These are phyloP conservation scores for Aegilops umbellulata DNA, from an alignment of 176 grass and related monocot species.

Conservation along the genomic window DNA sequence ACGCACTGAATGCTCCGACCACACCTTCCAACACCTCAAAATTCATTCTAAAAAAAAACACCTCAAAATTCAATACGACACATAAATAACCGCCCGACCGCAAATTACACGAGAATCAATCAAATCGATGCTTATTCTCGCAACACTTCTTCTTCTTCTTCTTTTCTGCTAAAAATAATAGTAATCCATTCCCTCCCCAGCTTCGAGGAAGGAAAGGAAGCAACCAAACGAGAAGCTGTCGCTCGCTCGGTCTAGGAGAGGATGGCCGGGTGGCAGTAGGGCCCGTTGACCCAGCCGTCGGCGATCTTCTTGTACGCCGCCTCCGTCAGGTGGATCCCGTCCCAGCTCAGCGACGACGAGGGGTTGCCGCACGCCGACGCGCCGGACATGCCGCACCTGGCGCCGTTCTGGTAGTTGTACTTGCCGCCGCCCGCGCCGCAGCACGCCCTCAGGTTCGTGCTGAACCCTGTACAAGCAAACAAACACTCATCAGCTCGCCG, in stretches of 20 bases:
- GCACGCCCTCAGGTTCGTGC: conserved; percentile 58
- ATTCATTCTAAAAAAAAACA: too few relatives aligned
- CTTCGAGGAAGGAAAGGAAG: not conserved
- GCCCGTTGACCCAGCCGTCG: conserved; percentile 72
- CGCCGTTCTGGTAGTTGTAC: conserved; percentile 78
- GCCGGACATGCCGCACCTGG: conserved; percentile 59
- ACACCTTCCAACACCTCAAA: not conserved
- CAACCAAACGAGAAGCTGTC: not conserved
- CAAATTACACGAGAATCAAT: not conserved
- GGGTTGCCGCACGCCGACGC: conserved; percentile 54
- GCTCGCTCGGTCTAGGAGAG: not conserved
- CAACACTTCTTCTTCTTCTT: not conserved
- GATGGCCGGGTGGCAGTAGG: conserved; percentile 70
- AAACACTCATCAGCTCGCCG: not conserved
- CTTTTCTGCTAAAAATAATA: not conserved
- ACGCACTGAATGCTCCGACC: not conserved
- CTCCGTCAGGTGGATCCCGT: conserved; percentile 90
- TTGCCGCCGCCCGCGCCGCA: conserved; percentile 71
- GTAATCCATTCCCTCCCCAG: not conserved
- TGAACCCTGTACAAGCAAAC: conserved; percentile 36
- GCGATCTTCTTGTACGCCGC: conserved; percentile 82
- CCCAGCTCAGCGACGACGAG: conserved; percentile 76
- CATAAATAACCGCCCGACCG: conserved; percentile 28
- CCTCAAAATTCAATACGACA: not conserved
- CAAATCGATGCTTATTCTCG: conserved; percentile 7